Evolutionary conservation across 352 stramenopile genomes (phyloP).

Genomic region (Phytophthora quininea): DNA sequence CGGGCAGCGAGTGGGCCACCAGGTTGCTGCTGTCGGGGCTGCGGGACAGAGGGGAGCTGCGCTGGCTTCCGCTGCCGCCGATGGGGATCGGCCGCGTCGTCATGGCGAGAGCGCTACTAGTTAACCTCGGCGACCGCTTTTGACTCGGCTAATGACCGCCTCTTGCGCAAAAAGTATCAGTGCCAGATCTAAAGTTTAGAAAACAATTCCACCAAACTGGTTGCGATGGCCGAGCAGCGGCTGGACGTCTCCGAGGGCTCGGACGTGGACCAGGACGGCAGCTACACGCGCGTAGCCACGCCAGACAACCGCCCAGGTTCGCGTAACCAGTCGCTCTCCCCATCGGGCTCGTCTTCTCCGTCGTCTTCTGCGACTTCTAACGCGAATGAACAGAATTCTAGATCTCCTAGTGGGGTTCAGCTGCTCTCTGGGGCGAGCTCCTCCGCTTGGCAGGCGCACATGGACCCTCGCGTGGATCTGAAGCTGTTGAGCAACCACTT

Average conservation of each 20-base stretch:
- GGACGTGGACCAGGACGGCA: constrained; percentile 19
- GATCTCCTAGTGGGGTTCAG: constrained; percentile 27
- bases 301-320: constrained; percentile 5
- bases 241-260: constrained; percentile 27
- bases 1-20: constrained; percentile 72
- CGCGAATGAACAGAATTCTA: constrained; percentile 5
- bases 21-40: constrained; percentile 23
- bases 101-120: constrained; percentile 22
- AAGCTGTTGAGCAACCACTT: constrained; percentile 73
- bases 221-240: constrained; percentile 14
- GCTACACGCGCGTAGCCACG: constrained; percentile 19
- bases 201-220: no score
- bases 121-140: background rate
- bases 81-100: constrained; percentile 64
- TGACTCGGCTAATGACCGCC: background rate
- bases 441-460: constrained; percentile 49
- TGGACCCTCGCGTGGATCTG: constrained; percentile 61
- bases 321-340: background rate
- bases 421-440: constrained; percentile 48
- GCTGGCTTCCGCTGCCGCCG: constrained; percentile 47
- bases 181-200: no score
- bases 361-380: constrained; percentile 7
- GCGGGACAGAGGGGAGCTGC: constrained; percentile 38
- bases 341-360: constrained; percentile 18
- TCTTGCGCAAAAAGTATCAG: background rate